Evolutionary conservation across 352 stramenopile species (phyloP).

Genomic region (Phytophthora kernoviae): DNA sequence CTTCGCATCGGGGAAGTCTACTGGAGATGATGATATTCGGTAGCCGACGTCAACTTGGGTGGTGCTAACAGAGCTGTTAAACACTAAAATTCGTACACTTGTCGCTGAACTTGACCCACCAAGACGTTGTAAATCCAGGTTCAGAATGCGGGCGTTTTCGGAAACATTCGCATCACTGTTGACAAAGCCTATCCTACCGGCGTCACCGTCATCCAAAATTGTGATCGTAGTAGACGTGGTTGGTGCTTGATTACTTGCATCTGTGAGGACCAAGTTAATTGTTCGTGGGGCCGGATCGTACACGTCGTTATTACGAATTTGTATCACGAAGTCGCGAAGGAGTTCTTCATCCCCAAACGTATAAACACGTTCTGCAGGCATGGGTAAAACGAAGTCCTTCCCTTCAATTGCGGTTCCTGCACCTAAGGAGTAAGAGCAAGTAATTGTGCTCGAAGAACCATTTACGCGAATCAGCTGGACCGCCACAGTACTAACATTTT

Average conservation of each 20-base stretch:
- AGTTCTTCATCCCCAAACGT: constrained; percentile 44
- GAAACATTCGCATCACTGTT: constrained; percentile 13
- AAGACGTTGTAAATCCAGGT: constrained; percentile 37
- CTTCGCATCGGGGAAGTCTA: constrained; percentile 48
- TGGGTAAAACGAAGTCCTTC: constrained; percentile 40
- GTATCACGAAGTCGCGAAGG: constrained; percentile 39
- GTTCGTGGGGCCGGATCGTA: constrained; percentile 35
- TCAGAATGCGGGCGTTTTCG: constrained; percentile 33
- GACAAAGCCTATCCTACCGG: constrained; percentile 53
- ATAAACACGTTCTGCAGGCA: constrained; percentile 21
- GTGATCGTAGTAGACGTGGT: constrained; percentile 27
- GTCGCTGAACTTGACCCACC: constrained; percentile 37
- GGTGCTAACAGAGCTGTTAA: constrained; percentile 14
- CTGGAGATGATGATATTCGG: constrained; percentile 19
- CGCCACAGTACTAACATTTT: constrained; percentile 41
- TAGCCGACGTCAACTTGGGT: constrained; percentile 36
- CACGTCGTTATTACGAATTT: constrained; percentile 45
- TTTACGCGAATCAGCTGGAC: constrained; percentile 52
- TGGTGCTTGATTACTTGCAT: constrained; percentile 40
- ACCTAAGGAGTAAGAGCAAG: constrained; percentile 35
- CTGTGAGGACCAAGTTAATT: constrained; percentile 38
- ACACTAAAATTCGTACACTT: constrained; percentile 30
- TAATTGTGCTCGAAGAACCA: constrained; percentile 48
- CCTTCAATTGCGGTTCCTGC: constrained; percentile 31
- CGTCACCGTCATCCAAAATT: constrained; percentile 63